These are phyloP conservation scores for Chlamydomonas sphaeroides DNA, from an alignment of 139 green algal species.

Conservation along the genomic window DNA sequence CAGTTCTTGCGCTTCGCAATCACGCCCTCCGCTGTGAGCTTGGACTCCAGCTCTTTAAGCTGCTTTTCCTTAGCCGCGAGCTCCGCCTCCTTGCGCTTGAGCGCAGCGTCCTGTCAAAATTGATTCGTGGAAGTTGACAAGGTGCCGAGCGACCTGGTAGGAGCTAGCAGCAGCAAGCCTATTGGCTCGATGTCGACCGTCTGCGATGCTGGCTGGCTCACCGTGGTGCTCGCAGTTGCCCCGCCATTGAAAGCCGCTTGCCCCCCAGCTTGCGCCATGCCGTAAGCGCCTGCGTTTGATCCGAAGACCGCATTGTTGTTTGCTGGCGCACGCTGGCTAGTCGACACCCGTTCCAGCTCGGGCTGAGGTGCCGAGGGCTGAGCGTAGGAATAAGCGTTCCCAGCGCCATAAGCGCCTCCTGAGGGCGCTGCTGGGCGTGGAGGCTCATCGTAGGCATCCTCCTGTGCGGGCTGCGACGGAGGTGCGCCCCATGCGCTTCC, in stretches of 20 bases:
- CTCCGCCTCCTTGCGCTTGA: slow-evolving; percentile 46
- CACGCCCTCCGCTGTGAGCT: slow-evolving; percentile 29
- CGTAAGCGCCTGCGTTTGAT: not conserved
- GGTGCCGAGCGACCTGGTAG: not conserved
- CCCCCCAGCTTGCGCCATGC: not conserved
- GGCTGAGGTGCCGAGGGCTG: not conserved
- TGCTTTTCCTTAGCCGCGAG: slow-evolving; percentile 52
- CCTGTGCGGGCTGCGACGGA: not conserved
- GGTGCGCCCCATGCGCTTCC: slow-evolving; percentile 9
- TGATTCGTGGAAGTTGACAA: not conserved
- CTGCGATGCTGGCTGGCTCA: no score
- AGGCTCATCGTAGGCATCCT: not conserved
- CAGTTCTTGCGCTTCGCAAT: slow-evolving; percentile 65
- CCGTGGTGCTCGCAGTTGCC: no score
- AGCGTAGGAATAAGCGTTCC: not conserved
- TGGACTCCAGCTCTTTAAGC: slow-evolving; percentile 45
- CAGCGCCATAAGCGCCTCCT: not conserved
- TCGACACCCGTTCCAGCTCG: not conserved
- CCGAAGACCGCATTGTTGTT: not conserved
- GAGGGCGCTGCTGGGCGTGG: not conserved
- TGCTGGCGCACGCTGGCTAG: not conserved
- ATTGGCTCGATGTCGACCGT: no score
- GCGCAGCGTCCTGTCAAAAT: slow-evolving; percentile 27
- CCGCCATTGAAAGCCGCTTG: no score
- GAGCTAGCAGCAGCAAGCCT: not conserved